These are phyloP conservation scores for Yamadazyma jaroonii DNA, from an alignment of 1,139 yeast species.

Conservation along the genomic window DNA sequence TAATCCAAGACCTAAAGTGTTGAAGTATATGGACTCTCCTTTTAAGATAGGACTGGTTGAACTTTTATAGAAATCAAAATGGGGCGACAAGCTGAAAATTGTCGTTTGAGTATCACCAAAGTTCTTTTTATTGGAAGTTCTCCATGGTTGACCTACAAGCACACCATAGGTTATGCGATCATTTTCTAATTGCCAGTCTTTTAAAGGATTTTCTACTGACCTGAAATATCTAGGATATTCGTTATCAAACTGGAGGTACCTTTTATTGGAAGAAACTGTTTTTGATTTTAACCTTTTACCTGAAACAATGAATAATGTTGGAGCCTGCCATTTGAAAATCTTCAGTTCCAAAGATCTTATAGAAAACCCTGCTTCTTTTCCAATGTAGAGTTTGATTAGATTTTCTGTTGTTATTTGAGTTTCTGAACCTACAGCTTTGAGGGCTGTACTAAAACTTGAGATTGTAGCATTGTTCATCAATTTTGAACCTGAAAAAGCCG, in stretches of 20 bases:
- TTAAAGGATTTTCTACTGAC: constrained; percentile 26
- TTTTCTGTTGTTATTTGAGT: constrained; percentile 33
- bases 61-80: constrained; percentile 53
- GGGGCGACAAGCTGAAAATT: constrained; percentile 65
- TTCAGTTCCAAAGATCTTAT: constrained; percentile 82
- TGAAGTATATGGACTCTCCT: constrained; percentile 54
- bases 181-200: constrained; percentile 32
- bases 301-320: constrained; percentile 65
- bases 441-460: constrained; percentile 38
- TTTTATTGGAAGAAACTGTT: constrained; percentile 38
- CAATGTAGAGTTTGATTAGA: constrained; percentile 65
- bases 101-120: constrained; percentile 62
- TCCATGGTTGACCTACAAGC: constrained; percentile 72
- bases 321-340: constrained; percentile 88
- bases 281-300: constrained; percentile 56
- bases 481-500: constrained; percentile 28
- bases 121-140: constrained; percentile 61
- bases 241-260: constrained; percentile 50
- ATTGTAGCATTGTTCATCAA: constrained; percentile 40
- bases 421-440: constrained; percentile 18
- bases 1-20: constrained; percentile 69
- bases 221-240: constrained; percentile 51
- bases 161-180: constrained; percentile 59
- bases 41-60: constrained; percentile 26
- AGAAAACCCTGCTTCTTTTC: constrained; percentile 78